Base-by-base conservation (phyloP, 2,329 filamentous ascomycete genomes). In the Hypomyces rosellus region DNA sequence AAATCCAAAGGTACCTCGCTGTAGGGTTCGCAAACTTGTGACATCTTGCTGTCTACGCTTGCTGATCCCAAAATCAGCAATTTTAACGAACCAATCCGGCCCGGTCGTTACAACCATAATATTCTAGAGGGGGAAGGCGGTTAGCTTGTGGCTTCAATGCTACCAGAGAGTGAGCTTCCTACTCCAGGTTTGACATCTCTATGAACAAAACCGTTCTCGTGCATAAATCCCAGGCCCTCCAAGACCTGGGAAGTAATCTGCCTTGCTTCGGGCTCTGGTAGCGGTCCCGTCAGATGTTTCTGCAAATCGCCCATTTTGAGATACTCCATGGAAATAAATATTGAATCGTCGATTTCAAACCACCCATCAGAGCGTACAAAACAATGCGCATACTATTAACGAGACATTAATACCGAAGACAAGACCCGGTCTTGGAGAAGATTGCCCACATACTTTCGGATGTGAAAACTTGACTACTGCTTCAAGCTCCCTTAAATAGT, bases 21-120 rank as follows among this genome's bases (percentile, higher is more conserved):
- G 39, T 37, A 16, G 46, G 13, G 40, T 51, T 16, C 16, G 44
- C 7, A 53, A n/a, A 13, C 34, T 53, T 12, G 44, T 45, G 5
- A 33, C 46, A 12, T 38, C 16, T 15, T 49, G 33, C 6, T 49
- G 49, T 15, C 51, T 40, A 15, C 47, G 48, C 34, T 46, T 54
- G 18, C 51, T 52, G 30, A 54, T 55, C 12, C 51, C 51, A 42
- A 52, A 54, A 15, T 55, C 51, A 3, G 48, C 46, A 37, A 55
- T 49, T 16, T 55, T 57, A 18, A 57, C 54, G 16, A 42, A 56
- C 57, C 57, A 57, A 3, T 45, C 22, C 7, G 55, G 55, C 14
- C 53, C 50, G 14, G 48, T 22, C n/a, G 25, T 46, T 15, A 54
- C 54, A 8, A 58, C 55, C n/a, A 59, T 39, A 14, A 58, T 30